Percentiles rank a stretch among this genome's conserved stretches.
These are phyloP conservation scores for Euptelea pleiosperma DNA, from an alignment of 164 flowering plant species.

Conservation along the genomic window DNA sequence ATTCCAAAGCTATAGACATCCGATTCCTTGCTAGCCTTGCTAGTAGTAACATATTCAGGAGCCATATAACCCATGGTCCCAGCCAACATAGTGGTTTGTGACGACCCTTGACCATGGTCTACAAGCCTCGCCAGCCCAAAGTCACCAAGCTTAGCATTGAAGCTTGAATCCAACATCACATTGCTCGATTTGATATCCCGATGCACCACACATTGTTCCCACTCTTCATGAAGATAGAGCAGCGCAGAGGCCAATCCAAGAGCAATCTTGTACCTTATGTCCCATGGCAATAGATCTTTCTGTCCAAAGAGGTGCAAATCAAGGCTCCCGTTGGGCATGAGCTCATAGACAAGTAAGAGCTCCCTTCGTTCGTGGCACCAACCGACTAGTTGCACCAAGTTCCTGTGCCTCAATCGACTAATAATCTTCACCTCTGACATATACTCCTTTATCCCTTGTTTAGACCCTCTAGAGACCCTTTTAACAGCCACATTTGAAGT, in stretches of 20 bases:
- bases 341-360: slow-evolving; percentile 48
- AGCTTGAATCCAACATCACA: slow-evolving; percentile 46
- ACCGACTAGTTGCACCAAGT: slow-evolving; percentile 47
- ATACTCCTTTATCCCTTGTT: slow-evolving; percentile 49
- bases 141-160: slow-evolving; percentile 52
- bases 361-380: slow-evolving; percentile 55
- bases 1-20: slow-evolving; percentile 55
- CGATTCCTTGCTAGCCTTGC: slow-evolving; percentile 46
- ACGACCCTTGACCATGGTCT: slow-evolving; percentile 38
- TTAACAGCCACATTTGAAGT: slow-evolving; percentile 33
- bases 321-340: slow-evolving; percentile 49
- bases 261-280: slow-evolving; percentile 35
- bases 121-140: slow-evolving; percentile 48
- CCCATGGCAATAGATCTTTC: slow-evolving; percentile 27
- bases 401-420: slow-evolving; percentile 44
- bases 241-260: slow-evolving; percentile 43
- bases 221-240: slow-evolving; percentile 50
- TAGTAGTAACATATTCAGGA: slow-evolving; percentile 42
- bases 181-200: slow-evolving; percentile 53
- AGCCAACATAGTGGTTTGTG: slow-evolving; percentile 42
- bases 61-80: slow-evolving; percentile 58
- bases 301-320: slow-evolving; percentile 39
- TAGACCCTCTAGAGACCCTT: slow-evolving; percentile 35
- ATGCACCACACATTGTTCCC: slow-evolving; percentile 57
- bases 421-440: slow-evolving; percentile 46